A percentile compares a stretch with the other conserved stretches of the same genome.
Evolutionary conservation across 78 protist species (phyloP).

Genomic region (Monosiga brevicollis): DNA sequence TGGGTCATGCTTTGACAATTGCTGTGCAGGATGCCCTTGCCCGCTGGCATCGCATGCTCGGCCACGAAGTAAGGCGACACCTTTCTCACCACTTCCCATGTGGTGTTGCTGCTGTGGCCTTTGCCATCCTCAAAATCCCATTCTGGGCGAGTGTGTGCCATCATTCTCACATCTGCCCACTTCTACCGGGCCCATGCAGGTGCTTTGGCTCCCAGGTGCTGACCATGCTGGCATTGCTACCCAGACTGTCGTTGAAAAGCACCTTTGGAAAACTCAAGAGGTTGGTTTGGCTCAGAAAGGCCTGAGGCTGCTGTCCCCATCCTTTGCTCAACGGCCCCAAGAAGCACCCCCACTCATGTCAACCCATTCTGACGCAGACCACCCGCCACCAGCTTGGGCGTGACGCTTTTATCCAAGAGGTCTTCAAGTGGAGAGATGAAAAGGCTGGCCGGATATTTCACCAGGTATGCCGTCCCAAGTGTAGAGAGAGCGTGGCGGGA

Average conservation of each 20-base stretch:
- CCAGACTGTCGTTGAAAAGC: conserved; percentile 34
- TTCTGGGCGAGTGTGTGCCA: too few relatives aligned
- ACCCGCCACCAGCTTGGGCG: conserved; percentile 61
- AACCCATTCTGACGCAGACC: too few relatives aligned
- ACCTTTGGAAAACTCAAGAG: background rate
- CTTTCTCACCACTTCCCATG: too few relatives aligned
- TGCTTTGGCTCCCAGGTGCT: conserved; percentile 83
- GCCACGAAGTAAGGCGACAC: too few relatives aligned
- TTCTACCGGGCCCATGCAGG: too few relatives aligned
- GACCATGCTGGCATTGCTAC: conserved; percentile 98
- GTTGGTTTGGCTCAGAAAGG: background rate
- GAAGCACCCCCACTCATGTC: too few relatives aligned
- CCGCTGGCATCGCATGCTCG: conserved; percentile 69
- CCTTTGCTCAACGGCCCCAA: background rate
- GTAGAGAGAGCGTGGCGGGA: too few relatives aligned
- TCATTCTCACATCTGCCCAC: too few relatives aligned
- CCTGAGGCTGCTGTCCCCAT: conserved; percentile 57
- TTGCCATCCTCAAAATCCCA: too few relatives aligned
- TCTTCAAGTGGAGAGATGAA: conserved; percentile 75
- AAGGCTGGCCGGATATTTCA: conserved; percentile 47
- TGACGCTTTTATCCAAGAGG: conserved; percentile 45
- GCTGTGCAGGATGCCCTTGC: conserved; percentile 18
- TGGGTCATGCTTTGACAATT: conserved; percentile 91
- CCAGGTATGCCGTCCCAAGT: background rate
- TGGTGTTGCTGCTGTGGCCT: too few relatives aligned